phyloP scores from a whole-genome alignment of 139 green algal species.

The Spirogloea muscicola region DNA sequence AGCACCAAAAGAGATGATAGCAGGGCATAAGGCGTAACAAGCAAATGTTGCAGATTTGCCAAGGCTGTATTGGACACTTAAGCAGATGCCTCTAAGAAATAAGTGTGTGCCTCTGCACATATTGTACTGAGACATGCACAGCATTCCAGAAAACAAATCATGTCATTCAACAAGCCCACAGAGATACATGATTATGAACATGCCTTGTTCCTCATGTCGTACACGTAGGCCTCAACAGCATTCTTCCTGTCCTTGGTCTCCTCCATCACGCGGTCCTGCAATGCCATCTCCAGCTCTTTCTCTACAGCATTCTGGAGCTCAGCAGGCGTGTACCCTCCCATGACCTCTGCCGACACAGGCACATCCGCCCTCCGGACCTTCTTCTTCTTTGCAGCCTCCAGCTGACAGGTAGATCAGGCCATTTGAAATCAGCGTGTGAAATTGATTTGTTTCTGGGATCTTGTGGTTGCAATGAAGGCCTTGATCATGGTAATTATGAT shows the following conservation, averaged over 20 bases:
- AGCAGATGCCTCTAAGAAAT: no score
- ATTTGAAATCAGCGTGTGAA: no score
- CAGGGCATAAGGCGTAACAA: no score
- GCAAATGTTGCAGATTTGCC: no score
- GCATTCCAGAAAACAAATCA: background rate
- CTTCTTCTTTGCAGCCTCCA: slow-evolving; percentile 60
- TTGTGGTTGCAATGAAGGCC: no score
- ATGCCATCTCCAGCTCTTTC: slow-evolving; percentile 64
- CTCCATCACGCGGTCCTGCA: slow-evolving; percentile 80
- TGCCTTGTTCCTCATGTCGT: slow-evolving; percentile 78
- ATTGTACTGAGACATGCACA: background rate
- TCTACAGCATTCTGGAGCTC: slow-evolving; percentile 56
- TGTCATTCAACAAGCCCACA: slow-evolving; percentile 1
- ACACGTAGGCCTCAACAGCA: slow-evolving; percentile 91
- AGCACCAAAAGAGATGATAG: background rate
- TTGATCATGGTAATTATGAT: no score
- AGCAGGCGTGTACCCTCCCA: slow-evolving; percentile 46
- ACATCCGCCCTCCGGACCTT: slow-evolving; percentile 64
- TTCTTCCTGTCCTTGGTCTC: slow-evolving; percentile 97
- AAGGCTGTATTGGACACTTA: no score
- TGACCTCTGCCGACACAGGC: slow-evolving; percentile 25
- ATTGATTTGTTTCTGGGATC: background rate
- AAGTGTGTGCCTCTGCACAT: no score
- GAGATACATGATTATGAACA: background rate
- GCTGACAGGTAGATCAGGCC: no score